Evolutionary conservation across 352 stramenopile genomes (phyloP).

Genomic region (Globisporangium radiosum): DNA sequence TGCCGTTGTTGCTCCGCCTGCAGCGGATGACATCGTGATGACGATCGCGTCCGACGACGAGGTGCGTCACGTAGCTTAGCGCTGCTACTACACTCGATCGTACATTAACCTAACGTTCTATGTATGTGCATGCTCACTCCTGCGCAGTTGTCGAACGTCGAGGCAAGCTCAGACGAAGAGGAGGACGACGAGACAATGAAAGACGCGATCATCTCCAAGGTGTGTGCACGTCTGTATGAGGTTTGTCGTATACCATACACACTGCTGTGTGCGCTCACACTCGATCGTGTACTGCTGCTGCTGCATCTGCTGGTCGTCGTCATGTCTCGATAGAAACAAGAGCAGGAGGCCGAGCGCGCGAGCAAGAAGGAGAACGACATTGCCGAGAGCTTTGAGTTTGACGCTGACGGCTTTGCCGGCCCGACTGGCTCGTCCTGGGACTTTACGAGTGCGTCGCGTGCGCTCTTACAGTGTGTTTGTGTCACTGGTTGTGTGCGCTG

Average conservation of each 20-base stretch:
- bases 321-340: slow-evolving; percentile 29
- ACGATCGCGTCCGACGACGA: slow-evolving; percentile 87
- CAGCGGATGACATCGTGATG: slow-evolving; percentile 77
- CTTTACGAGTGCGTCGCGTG: slow-evolving; percentile 56
- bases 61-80: slow-evolving; percentile 12
- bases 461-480: too few relatives aligned
- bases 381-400: slow-evolving; percentile 83
- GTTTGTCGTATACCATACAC: too few relatives aligned
- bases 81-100: not conserved
- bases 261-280: too few relatives aligned
- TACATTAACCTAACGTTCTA: too few relatives aligned
- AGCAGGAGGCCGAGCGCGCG: slow-evolving; percentile 26
- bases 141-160: slow-evolving; percentile 45
- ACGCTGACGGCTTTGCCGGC: slow-evolving; percentile 51
- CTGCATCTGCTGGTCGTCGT: not conserved
- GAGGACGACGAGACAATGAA: slow-evolving; percentile 31
- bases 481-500: not conserved
- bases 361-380: slow-evolving; percentile 54
- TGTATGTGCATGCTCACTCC: not conserved
- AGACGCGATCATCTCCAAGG: slow-evolving; percentile 65
- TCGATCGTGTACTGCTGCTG: not conserved
- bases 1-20: slow-evolving; percentile 9
- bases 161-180: slow-evolving; percentile 74
- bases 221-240: slow-evolving; percentile 5
- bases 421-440: slow-evolving; percentile 73